phyloP scores from a whole-genome alignment of 192 early-diverging fungal species.

The Globomyces pollinis-pini region DNA sequence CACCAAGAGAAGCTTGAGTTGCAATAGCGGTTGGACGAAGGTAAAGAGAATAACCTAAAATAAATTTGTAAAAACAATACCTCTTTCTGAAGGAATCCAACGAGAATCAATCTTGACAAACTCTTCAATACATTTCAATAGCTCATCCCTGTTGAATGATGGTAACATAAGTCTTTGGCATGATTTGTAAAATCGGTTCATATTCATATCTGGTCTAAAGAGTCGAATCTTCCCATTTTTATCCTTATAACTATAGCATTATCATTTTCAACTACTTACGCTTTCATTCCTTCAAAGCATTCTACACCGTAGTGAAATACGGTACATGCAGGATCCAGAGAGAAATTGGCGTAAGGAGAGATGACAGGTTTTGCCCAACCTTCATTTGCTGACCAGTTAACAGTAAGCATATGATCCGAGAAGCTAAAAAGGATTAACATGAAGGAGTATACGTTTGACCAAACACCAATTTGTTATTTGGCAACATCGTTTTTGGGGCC shows the following conservation, averaged over 20 bases:
- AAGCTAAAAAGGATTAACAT: too few species aligned
- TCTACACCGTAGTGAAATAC: slow-evolving; percentile 93
- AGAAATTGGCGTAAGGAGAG: slow-evolving; percentile 73
- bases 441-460: slow-evolving; percentile 83
- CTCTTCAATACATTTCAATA: slow-evolving; percentile 76
- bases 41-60: slow-evolving; percentile 75
- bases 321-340: slow-evolving; percentile 72
- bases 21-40: slow-evolving; percentile 89
- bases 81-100: slow-evolving; percentile 87
- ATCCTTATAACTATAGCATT: too few species aligned
- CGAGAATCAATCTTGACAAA: slow-evolving; percentile 68
- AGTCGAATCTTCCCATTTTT: slow-evolving; percentile 76
- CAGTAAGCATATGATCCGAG: slow-evolving; percentile 90
- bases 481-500: slow-evolving; percentile 25
- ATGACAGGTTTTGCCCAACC: slow-evolving; percentile 66
- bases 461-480: slow-evolving; percentile 65
- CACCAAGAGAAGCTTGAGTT: slow-evolving; percentile 68
- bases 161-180: slow-evolving; percentile 78
- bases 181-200: slow-evolving; percentile 75
- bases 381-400: slow-evolving; percentile 67
- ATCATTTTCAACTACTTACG: too few species aligned
- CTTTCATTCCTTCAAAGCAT: slow-evolving; percentile 92
- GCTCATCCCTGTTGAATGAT: slow-evolving; percentile 67
- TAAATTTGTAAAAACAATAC: background rate
- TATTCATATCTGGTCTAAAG: slow-evolving; percentile 98